phyloP scores from a whole-genome alignment of 2,329 filamentous ascomycete species.

The Verticillium nubilum region DNA sequence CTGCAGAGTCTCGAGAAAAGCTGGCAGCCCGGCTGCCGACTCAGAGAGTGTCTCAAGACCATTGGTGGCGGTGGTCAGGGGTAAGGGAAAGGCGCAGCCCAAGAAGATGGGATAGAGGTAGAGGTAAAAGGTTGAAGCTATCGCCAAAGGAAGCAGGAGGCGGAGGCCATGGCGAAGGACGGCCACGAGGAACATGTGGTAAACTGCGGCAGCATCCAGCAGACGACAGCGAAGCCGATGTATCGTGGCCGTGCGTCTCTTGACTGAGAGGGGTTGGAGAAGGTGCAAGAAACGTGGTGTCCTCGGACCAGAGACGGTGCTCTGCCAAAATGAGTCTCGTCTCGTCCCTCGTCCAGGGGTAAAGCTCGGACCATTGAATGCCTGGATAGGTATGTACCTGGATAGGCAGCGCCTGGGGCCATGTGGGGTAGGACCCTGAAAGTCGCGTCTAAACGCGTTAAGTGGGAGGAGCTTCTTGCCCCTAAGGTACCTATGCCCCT shows the following conservation, averaged over 20 bases:
- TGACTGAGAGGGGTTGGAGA: background rate
- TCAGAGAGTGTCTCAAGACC: background rate
- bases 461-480: background rate
- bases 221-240: background rate
- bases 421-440: background rate
- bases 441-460: background rate
- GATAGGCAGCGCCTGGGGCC: background rate
- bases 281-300: background rate
- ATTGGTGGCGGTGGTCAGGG: constrained; percentile 18
- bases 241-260: background rate
- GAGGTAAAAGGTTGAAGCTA: constrained; percentile 69
- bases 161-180: constrained; percentile 52
- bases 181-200: constrained; percentile 47
- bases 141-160: constrained; percentile 57
- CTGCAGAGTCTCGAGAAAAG: constrained; percentile 31
- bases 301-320: background rate
- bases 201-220: background rate
- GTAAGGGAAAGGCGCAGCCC: constrained; percentile 72
- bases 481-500: too few species aligned
- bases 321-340: background rate
- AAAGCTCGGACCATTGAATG: background rate
- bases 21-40: constrained; percentile 12
- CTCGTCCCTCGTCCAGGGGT: background rate
- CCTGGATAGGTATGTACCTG: too few species aligned
- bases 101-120: constrained; percentile 83